A percentile compares a stretch with the other conserved stretches of the same genome.
These are phyloP conservation scores for Starmerella vaccinii DNA, from an alignment of 805 yeast species.

Conservation along the genomic window DNA sequence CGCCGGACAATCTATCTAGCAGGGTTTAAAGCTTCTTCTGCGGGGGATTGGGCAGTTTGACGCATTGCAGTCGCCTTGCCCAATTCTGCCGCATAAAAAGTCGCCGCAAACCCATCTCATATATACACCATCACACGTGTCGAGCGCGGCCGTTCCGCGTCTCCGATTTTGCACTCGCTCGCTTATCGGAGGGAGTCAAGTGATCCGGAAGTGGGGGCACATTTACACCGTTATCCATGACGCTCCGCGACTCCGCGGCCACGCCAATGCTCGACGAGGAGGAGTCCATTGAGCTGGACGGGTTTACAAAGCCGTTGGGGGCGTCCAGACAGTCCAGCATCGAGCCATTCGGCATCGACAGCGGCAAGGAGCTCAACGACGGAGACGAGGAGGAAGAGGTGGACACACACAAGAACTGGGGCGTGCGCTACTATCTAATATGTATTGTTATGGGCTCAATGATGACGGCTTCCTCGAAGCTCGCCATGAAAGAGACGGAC, in stretches of 20 bases:
- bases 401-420: background rate
- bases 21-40: too few relatives aligned
- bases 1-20: too few relatives aligned
- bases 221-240: too few relatives aligned
- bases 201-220: too few relatives aligned
- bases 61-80: too few relatives aligned
- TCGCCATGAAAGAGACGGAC: slow-evolving; percentile 10
- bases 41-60: too few relatives aligned
- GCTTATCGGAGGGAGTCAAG: background rate
- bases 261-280: slow-evolving; percentile 3
- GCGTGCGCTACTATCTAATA: slow-evolving; percentile 10
- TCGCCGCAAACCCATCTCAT: background rate
- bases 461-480: slow-evolving; percentile 21
- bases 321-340: background rate
- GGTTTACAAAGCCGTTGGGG: background rate
- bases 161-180: too few relatives aligned
- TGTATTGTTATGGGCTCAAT: slow-evolving; percentile 14
- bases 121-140: background rate
- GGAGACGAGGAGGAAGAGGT: background rate
- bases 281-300: slow-evolving; percentile 4
- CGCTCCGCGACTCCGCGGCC: too few relatives aligned
- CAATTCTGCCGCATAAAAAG: too few relatives aligned
- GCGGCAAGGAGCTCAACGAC: background rate
- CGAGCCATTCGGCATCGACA: background rate
- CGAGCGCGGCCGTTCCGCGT: too few relatives aligned